Percentiles rank a stretch among this genome's conserved stretches.
Conservation (phyloP, 441 rosid species). For the Erodium texanum region DNA sequence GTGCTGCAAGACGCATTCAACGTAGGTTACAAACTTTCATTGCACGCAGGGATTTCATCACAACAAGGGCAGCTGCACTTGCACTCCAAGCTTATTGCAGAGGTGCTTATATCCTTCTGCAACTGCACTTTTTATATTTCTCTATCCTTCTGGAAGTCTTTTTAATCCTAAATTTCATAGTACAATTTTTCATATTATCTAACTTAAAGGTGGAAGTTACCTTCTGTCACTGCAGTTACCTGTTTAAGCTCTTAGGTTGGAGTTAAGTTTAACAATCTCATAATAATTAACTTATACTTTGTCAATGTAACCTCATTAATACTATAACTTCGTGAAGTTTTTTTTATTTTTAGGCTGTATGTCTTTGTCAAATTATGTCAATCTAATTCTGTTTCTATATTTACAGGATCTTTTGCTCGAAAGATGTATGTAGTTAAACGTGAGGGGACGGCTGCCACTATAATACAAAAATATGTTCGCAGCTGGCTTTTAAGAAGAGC, state of each 20-base stretch:
- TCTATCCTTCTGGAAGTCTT: neutral
- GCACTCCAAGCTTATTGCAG: slow-evolving; percentile 77
- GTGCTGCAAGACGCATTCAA: slow-evolving; percentile 75
- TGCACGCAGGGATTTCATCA: slow-evolving; percentile 44
- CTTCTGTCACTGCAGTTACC: no score
- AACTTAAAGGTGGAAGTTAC: neutral
- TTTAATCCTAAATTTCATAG: neutral
- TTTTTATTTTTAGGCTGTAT: neutral
- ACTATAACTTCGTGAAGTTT: no score
- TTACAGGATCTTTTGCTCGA: slow-evolving; percentile 71
- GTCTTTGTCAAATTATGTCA: neutral
- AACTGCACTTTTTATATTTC: neutral
- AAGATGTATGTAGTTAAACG: slow-evolving; percentile 48
- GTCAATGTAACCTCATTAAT: no score
- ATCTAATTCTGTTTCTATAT: slow-evolving; percentile 13
- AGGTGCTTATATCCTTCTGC: slow-evolving; percentile 38
- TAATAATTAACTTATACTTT: no score
- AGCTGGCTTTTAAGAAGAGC: slow-evolving; percentile 47
- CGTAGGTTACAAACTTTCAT: slow-evolving; percentile 53
- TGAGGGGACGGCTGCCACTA: slow-evolving; percentile 59
- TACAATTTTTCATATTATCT: neutral
- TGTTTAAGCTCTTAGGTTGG: no score
- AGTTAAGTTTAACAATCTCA: no score
- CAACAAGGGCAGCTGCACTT: slow-evolving; percentile 49
- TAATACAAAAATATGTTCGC: slow-evolving; percentile 60